Evolutionary conservation across 306 rosid genomes (phyloP), one percentile per base, ranked within the genome.

Genomic region (Amphicarpaea edgeworthii): DNA sequence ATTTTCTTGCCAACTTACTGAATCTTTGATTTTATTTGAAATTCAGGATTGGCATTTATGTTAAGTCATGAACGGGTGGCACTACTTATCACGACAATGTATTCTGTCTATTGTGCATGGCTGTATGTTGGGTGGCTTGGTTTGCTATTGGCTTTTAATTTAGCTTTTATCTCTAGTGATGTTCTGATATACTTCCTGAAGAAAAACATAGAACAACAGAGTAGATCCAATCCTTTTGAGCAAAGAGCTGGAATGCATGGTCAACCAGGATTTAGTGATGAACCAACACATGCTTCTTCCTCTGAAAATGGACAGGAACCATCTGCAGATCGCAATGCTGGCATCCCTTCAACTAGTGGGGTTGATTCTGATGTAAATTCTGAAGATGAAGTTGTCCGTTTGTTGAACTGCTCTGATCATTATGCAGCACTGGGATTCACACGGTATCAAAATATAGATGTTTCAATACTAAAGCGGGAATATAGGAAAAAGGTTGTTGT

Each of bases 361-460:
- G 71, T 61, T 62, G 99, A 90, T 73, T 83, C 92, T 23, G 98
- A 92, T 80, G 46, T 86, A 70, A 85, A 91, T 68, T 95, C 97
- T 76, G 99, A 96, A 83, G 98, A 96, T 80, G 99, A 96, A 87
- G 87, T 92, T 66, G 82, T 92, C 62, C 97, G 98, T 61, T 84
- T 96, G 88, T 86, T 96, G 86, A 90, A 88, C 85, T 88, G 99
- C 82, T 83, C 85, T 23, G 98, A 96, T 83, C 97, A 90, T 80
- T 96, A 96, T 85, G 79, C 96, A 10, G 99, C 73, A 45, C 77
- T 96, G 80, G 99, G 99, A 62, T 84, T 96, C 53, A 19, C 84
- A 2, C 90, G 93, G 71, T 92, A 85, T 75, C 97, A 90, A 84
- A 73, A 79, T 45, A 75, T 90, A 69, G 99, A 92, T 47, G 88